Conservation (phyloP, 192 early-diverging fungal species). For the Glomus cerebriforme region DNA sequence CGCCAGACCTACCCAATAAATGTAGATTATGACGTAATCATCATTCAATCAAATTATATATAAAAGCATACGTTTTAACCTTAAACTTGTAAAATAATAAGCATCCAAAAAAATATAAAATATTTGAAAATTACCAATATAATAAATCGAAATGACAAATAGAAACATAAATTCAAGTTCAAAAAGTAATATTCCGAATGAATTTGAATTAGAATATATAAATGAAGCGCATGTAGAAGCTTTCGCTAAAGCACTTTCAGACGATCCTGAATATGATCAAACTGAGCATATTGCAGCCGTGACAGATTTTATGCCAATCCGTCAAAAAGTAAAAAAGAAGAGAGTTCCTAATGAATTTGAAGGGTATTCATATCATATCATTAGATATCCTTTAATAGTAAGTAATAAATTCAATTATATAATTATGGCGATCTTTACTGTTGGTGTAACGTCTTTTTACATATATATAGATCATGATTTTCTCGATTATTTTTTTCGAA, state of each 20-base stretch:
- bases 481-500: conserved; percentile 61
- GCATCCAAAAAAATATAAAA: too few species aligned
- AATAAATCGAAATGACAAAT: too few species aligned
- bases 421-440: background rate
- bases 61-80: too few species aligned
- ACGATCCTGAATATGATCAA: conserved; percentile 42
- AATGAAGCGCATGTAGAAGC: conserved; percentile 49
- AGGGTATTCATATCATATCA: conserved; percentile 50
- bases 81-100: too few species aligned
- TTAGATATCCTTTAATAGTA: conserved; percentile 59
- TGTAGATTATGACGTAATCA: too few species aligned
- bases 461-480: conserved; percentile 52
- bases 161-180: background rate
- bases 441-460: background rate
- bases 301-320: conserved; percentile 52
- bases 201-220: conserved; percentile 47
- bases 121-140: too few species aligned
- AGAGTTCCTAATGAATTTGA: conserved; percentile 33
- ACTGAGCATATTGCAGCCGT: conserved; percentile 55
- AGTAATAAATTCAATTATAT: background rate
- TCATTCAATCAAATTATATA: too few species aligned
- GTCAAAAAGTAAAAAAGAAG: conserved; percentile 34
- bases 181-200: background rate
- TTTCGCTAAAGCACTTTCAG: conserved; percentile 50
- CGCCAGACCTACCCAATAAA: too few species aligned